Base-by-base conservation (phyloP, 1,139 yeast genomes). In the Meyerozyma elateridarum region DNA sequence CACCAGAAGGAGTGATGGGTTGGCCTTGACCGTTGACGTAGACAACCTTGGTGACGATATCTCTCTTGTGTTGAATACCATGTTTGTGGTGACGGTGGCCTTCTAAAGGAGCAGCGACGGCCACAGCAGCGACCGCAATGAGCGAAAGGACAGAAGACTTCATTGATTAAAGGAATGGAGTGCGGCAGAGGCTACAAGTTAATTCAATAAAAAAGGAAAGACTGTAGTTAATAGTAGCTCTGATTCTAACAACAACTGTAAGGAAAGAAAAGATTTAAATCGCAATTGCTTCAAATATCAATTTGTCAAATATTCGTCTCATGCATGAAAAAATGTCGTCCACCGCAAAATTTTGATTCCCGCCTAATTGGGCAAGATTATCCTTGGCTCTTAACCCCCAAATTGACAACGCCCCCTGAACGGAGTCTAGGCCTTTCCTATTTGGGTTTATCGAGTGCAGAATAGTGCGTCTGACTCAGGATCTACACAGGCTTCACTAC, bases 101-200 rank as follows among this genome's bases (percentile, higher is more conserved):
- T 36, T 50, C 58, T 35, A 54, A 45, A 29, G 64, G 64, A 40
- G 63, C 61, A 36, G 64, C 59, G 31, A 52, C 40, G 38, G 46
- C 53, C 25, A 44, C 38, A 31, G 48, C 15, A 20, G 52, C 53
- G 35, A 49, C 30, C 21, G 56, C 45, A 35, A 48, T 28, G 25
- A 42, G 31, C 30, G 43, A 41, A 31, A 51, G 40, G 34, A 44
- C 39, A 31, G 51, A 37, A 14, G 41, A 35, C 41, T 42, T 42
- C 46, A 45, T 43, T 16, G 31, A 30, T 12, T 22, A 17, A 31
- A 30, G 28, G 36, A 32, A 35, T 27, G 37, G 21, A 22, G 12
- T 29, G n/a, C 29, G 20, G 36, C 25, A 29, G 33, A 20, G 24
- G 30, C 22, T 19, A 22, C 20, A 25, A 24, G 13, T 29, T 14